Conservation (phyloP, 305 asterid species). For the Fraxinus platypoda region DNA sequence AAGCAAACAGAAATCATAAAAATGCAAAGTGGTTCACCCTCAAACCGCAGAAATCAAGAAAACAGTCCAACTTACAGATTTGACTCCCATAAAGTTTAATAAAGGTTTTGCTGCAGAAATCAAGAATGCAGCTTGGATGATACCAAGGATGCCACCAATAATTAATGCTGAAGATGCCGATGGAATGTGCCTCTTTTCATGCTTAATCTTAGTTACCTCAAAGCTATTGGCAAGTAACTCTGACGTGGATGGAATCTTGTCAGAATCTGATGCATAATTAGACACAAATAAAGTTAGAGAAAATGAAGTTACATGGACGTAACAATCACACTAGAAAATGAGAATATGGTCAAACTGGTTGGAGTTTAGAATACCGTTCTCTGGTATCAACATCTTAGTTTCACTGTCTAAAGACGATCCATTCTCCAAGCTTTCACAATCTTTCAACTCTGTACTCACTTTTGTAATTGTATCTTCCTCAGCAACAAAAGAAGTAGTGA, state of each 20-base stretch:
- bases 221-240: conserved; percentile 23
- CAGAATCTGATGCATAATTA: conserved; percentile 27
- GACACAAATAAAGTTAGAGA: background rate
- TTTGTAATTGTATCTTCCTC: conserved; percentile 53
- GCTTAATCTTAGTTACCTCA: conserved; percentile 25
- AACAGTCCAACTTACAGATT: conserved; percentile 43
- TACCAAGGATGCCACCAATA: conserved; percentile 61
- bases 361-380: conserved; percentile 29
- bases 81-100: conserved; percentile 71
- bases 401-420: conserved; percentile 31
- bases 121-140: conserved; percentile 63
- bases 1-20: background rate
- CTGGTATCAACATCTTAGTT: conserved; percentile 46
- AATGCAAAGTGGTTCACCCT: background rate
- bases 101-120: conserved; percentile 64
- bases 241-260: conserved; percentile 23
- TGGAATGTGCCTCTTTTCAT: conserved; percentile 50
- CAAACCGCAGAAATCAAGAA: background rate
- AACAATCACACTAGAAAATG: background rate
- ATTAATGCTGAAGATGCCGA: conserved; percentile 70
- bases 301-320: background rate
- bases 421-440: conserved; percentile 34
- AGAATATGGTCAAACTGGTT: background rate
- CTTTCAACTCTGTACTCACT: conserved; percentile 17
- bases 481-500: conserved; percentile 72